Base-by-base conservation (phyloP, 805 yeast species). In the Yamadazyma tumulicola region DNA sequence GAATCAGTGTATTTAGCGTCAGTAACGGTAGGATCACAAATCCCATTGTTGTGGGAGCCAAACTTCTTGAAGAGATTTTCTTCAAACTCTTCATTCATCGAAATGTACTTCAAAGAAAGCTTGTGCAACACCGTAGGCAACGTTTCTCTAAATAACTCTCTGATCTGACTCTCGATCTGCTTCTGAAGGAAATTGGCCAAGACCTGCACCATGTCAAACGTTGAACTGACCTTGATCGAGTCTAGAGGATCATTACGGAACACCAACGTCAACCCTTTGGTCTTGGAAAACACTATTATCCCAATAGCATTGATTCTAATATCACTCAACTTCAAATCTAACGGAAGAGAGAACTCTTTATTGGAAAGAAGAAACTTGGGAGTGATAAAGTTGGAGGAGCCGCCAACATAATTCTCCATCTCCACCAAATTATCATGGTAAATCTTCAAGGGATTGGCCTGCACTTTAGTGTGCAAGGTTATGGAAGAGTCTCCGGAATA, bases 221-320 rank as follows among this genome's bases (percentile, higher is more conserved):
- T 81, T 4, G 94, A 84, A 42, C 80, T 77, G 10, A 87, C 94
- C 47, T 78, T 79, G 42, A 87, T 86, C 14, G 80, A 74, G 46
- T 86, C 95, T 37, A 87, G 67, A 0, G 96, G 96, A 57, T 87
- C 96, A 57, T 87, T 87, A 47, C 89, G 74, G 61, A 87, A 87
- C 19, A 87, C 96, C 26, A 87, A 64, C 0, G 96, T 87, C 37
- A 87, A 69, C 1, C 96, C 96, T 51, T 85, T 85, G 3, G 83
- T 70, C 49, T 84, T 81, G 19, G 83, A 77, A 54, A 84, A 87
- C 3, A 87, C 96, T 42, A 86, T 77, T 35, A 87, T 82, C 16
- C 89, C 87, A 39, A 88, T 87, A 1, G 95, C 93, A 37, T 80
- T 75, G 34, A 87, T 67, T 47, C 72, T 71, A 42, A 87, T 80